phyloP scores from a whole-genome alignment of 2,329 filamentous ascomycete genomes.

The Aspergillus uvarum region DNA sequence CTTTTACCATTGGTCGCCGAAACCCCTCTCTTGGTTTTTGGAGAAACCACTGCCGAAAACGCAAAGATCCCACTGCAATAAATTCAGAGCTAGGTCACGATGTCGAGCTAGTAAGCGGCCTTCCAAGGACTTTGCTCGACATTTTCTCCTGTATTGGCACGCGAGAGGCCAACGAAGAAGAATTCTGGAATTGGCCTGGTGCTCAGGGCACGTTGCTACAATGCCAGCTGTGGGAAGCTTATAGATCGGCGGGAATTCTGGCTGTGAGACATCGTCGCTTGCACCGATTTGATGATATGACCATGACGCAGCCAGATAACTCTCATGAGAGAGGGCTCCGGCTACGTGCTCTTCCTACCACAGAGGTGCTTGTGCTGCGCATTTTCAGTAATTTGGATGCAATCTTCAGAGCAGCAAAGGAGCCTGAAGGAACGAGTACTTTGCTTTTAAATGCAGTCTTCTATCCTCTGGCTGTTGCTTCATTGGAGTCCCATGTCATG shows the following conservation, averaged over 20 bases:
- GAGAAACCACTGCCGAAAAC: conserved; percentile 24
- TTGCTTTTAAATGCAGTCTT: conserved; percentile 14
- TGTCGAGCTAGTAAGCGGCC: conserved; percentile 30
- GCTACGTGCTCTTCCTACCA: neutral
- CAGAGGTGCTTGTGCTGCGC: neutral
- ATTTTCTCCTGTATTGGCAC: conserved; percentile 26
- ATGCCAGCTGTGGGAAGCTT: conserved; percentile 32
- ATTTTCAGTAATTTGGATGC: neutral
- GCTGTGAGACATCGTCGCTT: conserved; percentile 18
- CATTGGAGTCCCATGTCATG: conserved; percentile 15
- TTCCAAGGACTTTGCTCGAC: conserved; percentile 30
- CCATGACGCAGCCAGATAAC: neutral
- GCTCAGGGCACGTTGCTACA: conserved; percentile 26
- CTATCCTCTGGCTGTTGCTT: conserved; percentile 28
- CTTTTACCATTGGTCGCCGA: conserved; percentile 28
- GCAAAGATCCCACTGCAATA: conserved; percentile 7
- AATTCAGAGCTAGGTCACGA: neutral
- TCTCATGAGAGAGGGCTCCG: neutral
- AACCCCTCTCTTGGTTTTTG: conserved; percentile 28
- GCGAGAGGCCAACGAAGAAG: conserved; percentile 24
- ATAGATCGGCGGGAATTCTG: conserved; percentile 29
- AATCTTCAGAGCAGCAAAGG: neutral
- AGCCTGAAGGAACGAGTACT: neutral
- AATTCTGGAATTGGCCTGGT: conserved; percentile 33
- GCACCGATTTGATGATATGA: neutral